These are phyloP conservation scores for Neurospora sp. DNA, from an alignment of 495 filamentous ascomycete genomes.

Conservation along the genomic window DNA sequence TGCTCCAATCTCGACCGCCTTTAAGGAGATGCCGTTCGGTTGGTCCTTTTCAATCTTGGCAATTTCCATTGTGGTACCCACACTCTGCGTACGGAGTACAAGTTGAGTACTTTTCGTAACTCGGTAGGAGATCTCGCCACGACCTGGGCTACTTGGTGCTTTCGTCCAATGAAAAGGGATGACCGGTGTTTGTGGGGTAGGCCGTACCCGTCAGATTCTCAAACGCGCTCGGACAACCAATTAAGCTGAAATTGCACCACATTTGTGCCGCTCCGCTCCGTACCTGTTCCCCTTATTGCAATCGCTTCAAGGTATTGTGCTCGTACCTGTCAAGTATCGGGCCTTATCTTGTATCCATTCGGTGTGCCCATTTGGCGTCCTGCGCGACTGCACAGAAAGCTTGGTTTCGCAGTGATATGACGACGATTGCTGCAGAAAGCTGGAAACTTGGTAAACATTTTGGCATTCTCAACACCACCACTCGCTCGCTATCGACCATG, in stretches of 20 bases:
- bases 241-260: slow-evolving; percentile 12
- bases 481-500: not conserved
- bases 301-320: slow-evolving; percentile 6
- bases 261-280: slow-evolving; percentile 3
- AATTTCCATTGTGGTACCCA: not conserved
- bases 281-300: slow-evolving; percentile 9
- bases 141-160: slow-evolving; percentile 4
- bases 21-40: not conserved
- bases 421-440: not conserved
- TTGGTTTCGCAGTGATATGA: slow-evolving; percentile 1
- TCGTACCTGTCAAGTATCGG: slow-evolving; percentile 2
- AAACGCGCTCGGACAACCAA: not conserved
- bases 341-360: not conserved
- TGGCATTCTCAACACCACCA: not conserved
- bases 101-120: not conserved
- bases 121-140: slow-evolving; percentile 7
- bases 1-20: not conserved
- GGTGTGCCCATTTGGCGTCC: not conserved
- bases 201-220: not conserved
- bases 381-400: not conserved
- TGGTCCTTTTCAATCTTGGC: not conserved
- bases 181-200: not conserved
- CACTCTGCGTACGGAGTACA: not conserved
- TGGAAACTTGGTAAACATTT: not conserved
- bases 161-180: slow-evolving; percentile 7